A percentile compares a stretch with the other conserved stretches of the same genome.
Conservation (phyloP, 495 filamentous ascomycete species). For the Tuber borchii region DNA sequence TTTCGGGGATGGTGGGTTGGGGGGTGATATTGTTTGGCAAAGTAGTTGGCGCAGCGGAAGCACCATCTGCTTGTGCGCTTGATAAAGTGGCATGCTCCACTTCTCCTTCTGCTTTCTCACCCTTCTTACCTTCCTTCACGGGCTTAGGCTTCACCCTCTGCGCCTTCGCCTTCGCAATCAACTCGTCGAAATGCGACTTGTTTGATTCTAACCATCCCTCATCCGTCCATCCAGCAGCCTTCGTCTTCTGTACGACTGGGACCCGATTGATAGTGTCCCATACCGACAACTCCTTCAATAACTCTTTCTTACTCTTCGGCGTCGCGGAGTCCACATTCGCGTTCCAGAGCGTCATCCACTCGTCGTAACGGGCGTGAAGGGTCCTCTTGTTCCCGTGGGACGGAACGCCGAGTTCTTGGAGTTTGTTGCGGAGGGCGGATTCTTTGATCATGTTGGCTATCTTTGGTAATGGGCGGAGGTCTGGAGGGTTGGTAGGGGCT, state of each 20-base stretch:
- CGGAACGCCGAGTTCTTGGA: constrained; percentile 76
- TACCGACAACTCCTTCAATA: constrained; percentile 67
- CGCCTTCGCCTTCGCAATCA: constrained; percentile 64
- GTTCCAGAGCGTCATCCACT: constrained; percentile 96
- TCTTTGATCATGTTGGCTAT: constrained; percentile 76
- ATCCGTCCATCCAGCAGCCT: constrained; percentile 30
- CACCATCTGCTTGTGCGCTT: neutral
- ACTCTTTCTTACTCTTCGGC: constrained; percentile 61
- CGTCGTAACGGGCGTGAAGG: constrained; percentile 72
- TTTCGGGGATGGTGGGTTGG: neutral
- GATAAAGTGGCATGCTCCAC: neutral
- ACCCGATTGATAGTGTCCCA: constrained; percentile 71
- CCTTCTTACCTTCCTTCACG: constrained; percentile 15
- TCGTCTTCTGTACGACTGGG: constrained; percentile 31
- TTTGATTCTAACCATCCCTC: constrained; percentile 67
- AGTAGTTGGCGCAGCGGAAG: neutral
- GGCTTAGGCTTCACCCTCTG: constrained; percentile 35
- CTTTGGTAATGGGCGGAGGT: constrained; percentile 56
- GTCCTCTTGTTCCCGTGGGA: constrained; percentile 57
- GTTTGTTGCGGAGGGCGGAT: constrained; percentile 64
- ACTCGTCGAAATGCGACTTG: constrained; percentile 61
- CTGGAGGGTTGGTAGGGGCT: neutral
- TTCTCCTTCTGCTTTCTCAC: neutral
- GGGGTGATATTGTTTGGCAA: neutral
- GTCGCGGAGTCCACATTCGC: constrained; percentile 80